Evolutionary conservation across 345 rosid species (phyloP).

Genomic region (Firmiana major): DNA sequence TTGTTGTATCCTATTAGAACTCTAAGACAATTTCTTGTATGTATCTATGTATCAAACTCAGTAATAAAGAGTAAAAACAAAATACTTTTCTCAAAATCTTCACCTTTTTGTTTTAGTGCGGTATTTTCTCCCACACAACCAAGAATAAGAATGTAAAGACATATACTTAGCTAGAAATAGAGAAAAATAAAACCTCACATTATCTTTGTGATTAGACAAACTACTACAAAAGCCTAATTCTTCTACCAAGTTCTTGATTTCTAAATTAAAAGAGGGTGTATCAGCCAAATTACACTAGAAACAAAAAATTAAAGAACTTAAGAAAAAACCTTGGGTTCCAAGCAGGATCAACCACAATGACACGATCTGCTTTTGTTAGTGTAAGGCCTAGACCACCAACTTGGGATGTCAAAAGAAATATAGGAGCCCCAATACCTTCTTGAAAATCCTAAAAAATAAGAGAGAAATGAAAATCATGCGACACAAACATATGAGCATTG

Average conservation of each 20-base stretch:
- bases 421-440: constrained; percentile 69
- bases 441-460: constrained; percentile 68
- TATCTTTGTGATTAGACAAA: neutral
- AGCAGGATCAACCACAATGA: constrained; percentile 96
- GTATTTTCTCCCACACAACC: neutral
- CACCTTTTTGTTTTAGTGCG: neutral
- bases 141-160: neutral
- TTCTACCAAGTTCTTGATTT: neutral
- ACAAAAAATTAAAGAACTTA: constrained; percentile 7
- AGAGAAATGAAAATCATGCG: constrained; percentile 19
- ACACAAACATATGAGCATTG: neutral
- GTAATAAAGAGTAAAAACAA: too few species aligned
- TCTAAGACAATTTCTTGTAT: too few species aligned
- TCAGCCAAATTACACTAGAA: neutral
- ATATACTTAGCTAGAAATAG: neutral
- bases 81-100: too few species aligned
- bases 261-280: neutral
- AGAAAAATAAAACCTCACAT: neutral
- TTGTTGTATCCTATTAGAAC: too few species aligned
- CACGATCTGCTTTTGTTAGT: constrained; percentile 95
- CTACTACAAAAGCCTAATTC: neutral
- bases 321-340: constrained; percentile 86
- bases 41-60: too few species aligned
- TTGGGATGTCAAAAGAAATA: constrained; percentile 93
- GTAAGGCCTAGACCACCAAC: constrained; percentile 99